Evolutionary conservation across 164 flowering plant genomes (phyloP).

Genomic region (Piper betle): DNA sequence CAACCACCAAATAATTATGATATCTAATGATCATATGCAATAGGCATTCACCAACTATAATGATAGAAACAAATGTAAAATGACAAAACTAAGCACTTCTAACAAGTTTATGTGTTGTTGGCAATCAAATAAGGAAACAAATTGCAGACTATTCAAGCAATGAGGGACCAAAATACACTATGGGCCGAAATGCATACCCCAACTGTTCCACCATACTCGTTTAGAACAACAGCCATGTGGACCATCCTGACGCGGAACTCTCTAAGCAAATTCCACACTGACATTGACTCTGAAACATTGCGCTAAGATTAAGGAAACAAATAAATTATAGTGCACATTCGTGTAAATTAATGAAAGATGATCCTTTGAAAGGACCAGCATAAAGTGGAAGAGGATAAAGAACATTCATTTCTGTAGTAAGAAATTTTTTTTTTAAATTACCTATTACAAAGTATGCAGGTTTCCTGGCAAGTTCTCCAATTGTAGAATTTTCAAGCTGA

Average conservation of each 20-base stretch:
- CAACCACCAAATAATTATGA: neutral
- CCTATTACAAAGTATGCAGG: slow-evolving; percentile 99
- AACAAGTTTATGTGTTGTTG: slow-evolving; percentile 7
- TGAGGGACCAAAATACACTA: neutral
- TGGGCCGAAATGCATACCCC: slow-evolving; percentile 53
- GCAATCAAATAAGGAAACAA: slow-evolving; percentile 2
- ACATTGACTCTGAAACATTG: slow-evolving; percentile 82
- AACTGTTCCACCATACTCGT: slow-evolving; percentile 97
- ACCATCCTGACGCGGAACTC: slow-evolving; percentile 98
- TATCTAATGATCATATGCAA: no score
- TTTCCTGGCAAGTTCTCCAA: slow-evolving; percentile 91
- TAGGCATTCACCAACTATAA: no score
- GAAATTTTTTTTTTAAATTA: slow-evolving; percentile 12
- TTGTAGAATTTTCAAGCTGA: slow-evolving; percentile 67
- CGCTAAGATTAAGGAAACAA: neutral
- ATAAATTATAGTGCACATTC: neutral
- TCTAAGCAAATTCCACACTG: slow-evolving; percentile 94
- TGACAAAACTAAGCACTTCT: no score
- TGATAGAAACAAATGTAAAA: no score
- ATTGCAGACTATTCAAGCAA: neutral
- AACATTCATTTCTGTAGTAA: neutral
- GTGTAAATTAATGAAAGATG: neutral
- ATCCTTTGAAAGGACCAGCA: neutral
- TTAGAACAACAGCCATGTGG: slow-evolving; percentile 98
- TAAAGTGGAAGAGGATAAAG: neutral